Evolutionary conservation across 148 eudicot genomes (phyloP).

Genomic region (Vaccinium vitisidaea): DNA sequence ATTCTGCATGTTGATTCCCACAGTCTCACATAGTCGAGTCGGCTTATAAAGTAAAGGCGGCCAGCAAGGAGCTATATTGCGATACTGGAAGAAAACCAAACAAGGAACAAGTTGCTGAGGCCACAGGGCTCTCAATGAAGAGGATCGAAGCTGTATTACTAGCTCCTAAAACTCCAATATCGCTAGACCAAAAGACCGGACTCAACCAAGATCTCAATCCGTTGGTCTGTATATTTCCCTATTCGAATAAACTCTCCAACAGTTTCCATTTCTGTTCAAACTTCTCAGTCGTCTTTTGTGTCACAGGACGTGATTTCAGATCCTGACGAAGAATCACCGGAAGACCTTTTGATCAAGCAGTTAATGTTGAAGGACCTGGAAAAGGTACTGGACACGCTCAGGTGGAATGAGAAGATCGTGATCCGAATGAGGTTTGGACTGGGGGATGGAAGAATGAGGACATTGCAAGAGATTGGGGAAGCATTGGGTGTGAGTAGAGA

Average conservation of each 20-base stretch:
- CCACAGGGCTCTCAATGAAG: slow-evolving; percentile 89
- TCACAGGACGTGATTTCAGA: slow-evolving; percentile 60
- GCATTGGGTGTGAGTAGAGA: slow-evolving; percentile 86
- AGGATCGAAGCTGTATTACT: slow-evolving; percentile 65
- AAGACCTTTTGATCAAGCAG: slow-evolving; percentile 60
- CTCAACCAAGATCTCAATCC: slow-evolving; percentile 55
- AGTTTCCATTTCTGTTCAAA: neutral
- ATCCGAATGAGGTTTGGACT: slow-evolving; percentile 80
- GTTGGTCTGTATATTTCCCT: slow-evolving; percentile 42
- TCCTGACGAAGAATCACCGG: slow-evolving; percentile 64
- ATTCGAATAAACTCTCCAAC: neutral
- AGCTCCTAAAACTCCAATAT: slow-evolving; percentile 84
- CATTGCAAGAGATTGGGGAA: slow-evolving; percentile 95
- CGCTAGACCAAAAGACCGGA: slow-evolving; percentile 86
- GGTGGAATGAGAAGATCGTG: slow-evolving; percentile 65
- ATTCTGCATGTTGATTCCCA: neutral
- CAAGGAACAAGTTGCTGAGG: slow-evolving; percentile 81
- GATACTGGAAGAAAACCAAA: slow-evolving; percentile 71
- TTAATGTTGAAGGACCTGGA: slow-evolving; percentile 72
- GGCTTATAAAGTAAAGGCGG: slow-evolving; percentile 75
- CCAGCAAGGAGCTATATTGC: slow-evolving; percentile 58
- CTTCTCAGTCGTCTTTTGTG: neutral
- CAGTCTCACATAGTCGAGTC: slow-evolving; percentile 91
- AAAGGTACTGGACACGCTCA: slow-evolving; percentile 68
- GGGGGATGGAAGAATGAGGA: slow-evolving; percentile 74